Evolutionary conservation across 192 early-diverging fungal species (phyloP), one percentile per base, ranked within the genome.

Genomic region (Podila horticola): DNA sequence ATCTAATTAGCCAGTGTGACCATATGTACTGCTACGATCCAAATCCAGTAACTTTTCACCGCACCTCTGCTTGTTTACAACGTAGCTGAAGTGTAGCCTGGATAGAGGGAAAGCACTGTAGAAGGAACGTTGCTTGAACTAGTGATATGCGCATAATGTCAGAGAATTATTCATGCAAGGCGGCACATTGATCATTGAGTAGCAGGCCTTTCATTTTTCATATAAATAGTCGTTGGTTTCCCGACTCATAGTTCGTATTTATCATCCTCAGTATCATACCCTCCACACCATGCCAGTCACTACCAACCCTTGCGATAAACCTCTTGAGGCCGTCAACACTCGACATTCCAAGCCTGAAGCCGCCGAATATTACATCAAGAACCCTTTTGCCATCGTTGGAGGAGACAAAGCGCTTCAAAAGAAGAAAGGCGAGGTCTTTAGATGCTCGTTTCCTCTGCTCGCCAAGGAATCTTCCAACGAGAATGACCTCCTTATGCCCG

Each of bases 311-410:
- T 13, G 24, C 57, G 8, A 22, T 4, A 24, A 13, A 20, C 22
- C 57, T 22, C 57, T 58, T 22, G 57, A 58, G 57, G 22, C 57
- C n/a, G 28, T 58, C 57, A 22, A 29, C 57, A 58, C 57, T 29
- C 57, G 0, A 45, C 4, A 45, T 13, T 45, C 15, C 41, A 45
- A 45, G 12, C 41, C 41, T 45, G 13, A 45, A 45, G 41, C 63
- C 28, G 45, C 63, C 63, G 41, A 48, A 38, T 48, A 64, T 48
- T 64, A 64, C 63, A 64, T 26, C 63, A 64, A 48, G 4, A 64
- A 49, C 24, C 63, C 63, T 10, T 64, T 19, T 24, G 34, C 63
- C 63, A 64, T 64, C 38, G 22, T 64, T 24, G 63, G 12, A 29
- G 11, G 45, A 64, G 63, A 64, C 45, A 12, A 13, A 48, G 38